phyloP scores from a whole-genome alignment of 257 asterid genomes.

The Scutellaria galericulata region DNA sequence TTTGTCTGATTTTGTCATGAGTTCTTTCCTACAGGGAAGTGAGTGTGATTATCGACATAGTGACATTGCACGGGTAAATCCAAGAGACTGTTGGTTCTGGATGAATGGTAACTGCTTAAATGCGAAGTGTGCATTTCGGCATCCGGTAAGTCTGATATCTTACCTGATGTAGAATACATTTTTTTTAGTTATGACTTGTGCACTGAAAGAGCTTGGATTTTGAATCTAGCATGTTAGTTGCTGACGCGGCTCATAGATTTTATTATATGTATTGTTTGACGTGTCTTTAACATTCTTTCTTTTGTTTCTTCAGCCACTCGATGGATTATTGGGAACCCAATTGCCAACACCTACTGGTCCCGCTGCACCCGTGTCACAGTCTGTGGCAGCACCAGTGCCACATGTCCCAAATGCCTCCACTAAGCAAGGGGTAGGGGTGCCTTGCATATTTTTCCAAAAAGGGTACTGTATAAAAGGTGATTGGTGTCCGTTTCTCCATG shows the following conservation, averaged over 20 bases:
- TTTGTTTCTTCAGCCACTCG: conserved; percentile 69
- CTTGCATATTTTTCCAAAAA: conserved; percentile 81
- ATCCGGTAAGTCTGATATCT: conserved; percentile 69
- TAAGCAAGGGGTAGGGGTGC: conserved; percentile 68
- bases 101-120: conserved; percentile 83
- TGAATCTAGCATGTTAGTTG: background rate
- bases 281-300: background rate
- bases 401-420: conserved; percentile 50
- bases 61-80: conserved; percentile 80
- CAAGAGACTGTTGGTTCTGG: conserved; percentile 93
- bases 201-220: conserved; percentile 16
- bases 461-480: conserved; percentile 82
- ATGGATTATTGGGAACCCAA: conserved; percentile 69
- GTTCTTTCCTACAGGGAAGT: conserved; percentile 60
- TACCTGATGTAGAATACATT: conserved; percentile 7
- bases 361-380: conserved; percentile 48
- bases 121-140: conserved; percentile 80
- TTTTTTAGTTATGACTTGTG: background rate
- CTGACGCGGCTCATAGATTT: background rate
- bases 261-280: background rate
- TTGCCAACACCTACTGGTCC: conserved; percentile 55
- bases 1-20: conserved; percentile 21
- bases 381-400: conserved; percentile 45
- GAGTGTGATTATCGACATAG: conserved; percentile 95
- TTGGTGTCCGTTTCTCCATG: conserved; percentile 83